Conservation (phyloP, 2,329 filamentous ascomycete species). For the Cytospora mali region DNA sequence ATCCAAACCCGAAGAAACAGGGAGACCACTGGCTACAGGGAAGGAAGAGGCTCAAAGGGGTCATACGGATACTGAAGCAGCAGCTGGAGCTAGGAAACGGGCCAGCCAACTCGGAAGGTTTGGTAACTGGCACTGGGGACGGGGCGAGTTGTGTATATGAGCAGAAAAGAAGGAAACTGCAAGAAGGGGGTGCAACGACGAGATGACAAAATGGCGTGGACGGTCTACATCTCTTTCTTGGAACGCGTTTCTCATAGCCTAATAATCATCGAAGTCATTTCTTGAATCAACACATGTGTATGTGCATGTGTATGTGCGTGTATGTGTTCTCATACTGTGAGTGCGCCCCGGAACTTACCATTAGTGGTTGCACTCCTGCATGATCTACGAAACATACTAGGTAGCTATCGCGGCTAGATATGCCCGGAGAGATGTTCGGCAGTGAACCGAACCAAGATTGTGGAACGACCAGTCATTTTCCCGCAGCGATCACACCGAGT, state of each 20-base stretch:
- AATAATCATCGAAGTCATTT: slow-evolving; percentile 16
- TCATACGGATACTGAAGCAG: slow-evolving; percentile 12
- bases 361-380: background rate
- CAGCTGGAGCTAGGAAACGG: background rate
- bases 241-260: slow-evolving; percentile 23
- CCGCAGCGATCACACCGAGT: background rate
- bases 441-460: slow-evolving; percentile 10
- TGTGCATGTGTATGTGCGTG: background rate
- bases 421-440: too few species aligned
- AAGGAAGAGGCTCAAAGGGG: slow-evolving; percentile 16
- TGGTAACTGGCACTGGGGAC: background rate
- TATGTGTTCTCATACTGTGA: background rate
- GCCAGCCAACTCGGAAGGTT: slow-evolving; percentile 2
- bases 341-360: background rate
- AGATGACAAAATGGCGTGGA: background rate
- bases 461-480: slow-evolving; percentile 15
- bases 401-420: background rate
- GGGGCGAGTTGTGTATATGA: background rate
- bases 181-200: background rate
- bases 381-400: slow-evolving; percentile 11
- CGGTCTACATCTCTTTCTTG: slow-evolving; percentile 13
- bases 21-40: slow-evolving; percentile 16
- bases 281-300: background rate
- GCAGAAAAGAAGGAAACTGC: background rate
- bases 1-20: slow-evolving; percentile 15